Conservation (phyloP, 257 asterid genomes). For the Solanum lycopersicoides region DNA sequence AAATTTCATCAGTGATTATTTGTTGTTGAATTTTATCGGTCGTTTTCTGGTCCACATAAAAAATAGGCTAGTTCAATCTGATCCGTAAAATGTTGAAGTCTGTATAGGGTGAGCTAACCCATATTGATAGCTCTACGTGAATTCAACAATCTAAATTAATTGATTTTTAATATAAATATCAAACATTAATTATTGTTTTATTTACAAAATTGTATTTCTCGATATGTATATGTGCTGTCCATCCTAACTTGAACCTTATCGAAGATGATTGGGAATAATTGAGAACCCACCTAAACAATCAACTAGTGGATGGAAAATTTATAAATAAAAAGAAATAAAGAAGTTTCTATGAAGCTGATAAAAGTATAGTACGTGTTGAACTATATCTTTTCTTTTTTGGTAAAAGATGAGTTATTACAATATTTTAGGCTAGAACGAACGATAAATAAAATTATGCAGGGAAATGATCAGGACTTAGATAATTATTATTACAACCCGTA, state of each 20-base stretch:
- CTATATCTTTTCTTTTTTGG: not conserved
- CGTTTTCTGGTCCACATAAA: no score
- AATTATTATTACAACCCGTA: not conserved
- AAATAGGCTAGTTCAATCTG: no score
- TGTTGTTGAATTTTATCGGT: no score
- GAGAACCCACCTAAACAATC: not conserved
- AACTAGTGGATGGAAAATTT: not conserved
- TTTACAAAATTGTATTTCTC: no score
- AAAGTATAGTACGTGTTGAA: not conserved
- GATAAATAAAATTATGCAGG: not conserved
- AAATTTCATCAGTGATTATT: no score
- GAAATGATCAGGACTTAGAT: not conserved
- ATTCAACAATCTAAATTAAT: no score
- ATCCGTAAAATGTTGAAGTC: no score
- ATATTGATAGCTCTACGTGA: no score
- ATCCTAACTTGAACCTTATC: constrained; percentile 6
- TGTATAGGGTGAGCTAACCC: no score
- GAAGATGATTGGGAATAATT: constrained; percentile 13
- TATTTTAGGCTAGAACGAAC: not conserved
- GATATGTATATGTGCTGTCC: not conserved
- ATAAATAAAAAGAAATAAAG: not conserved
- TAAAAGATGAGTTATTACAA: not conserved
- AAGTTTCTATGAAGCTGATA: not conserved
- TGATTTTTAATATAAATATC: no score
- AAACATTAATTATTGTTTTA: no score